A percentile compares a stretch with the other conserved stretches of the same genome.
Evolutionary conservation across 2,329 filamentous ascomycete genomes (phyloP).

Genomic region (Epichloe aotearoae): DNA sequence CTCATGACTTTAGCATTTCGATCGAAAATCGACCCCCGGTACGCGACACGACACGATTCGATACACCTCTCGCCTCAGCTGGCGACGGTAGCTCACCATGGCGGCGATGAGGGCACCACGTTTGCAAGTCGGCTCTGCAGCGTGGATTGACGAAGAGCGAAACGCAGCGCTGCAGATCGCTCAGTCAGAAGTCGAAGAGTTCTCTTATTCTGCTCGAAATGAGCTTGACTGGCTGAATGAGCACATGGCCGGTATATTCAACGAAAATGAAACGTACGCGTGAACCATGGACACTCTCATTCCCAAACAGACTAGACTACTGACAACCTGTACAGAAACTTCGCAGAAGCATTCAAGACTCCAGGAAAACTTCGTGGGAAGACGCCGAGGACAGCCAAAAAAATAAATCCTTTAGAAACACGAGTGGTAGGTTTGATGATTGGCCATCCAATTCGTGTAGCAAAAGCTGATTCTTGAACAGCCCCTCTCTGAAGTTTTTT

Average conservation of each 20-base stretch:
- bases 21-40: neutral
- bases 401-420: constrained; percentile 40
- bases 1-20: constrained; percentile 3
- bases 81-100: constrained; percentile 16
- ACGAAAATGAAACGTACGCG: constrained; percentile 65
- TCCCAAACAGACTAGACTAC: neutral
- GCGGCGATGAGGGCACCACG: constrained; percentile 41
- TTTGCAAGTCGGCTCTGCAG: constrained; percentile 61
- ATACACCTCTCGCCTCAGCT: constrained; percentile 1
- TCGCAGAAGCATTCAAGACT: constrained; percentile 92
- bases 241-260: constrained; percentile 93
- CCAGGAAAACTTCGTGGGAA: constrained; percentile 73
- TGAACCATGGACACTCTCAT: neutral
- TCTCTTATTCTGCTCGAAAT: constrained; percentile 80
- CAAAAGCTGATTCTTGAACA: constrained; percentile 20
- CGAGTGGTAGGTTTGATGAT: constrained; percentile 45
- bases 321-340: constrained; percentile 46
- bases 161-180: constrained; percentile 63
- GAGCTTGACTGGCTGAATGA: constrained; percentile 98
- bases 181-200: constrained; percentile 78
- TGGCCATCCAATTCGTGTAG: neutral
- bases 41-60: neutral
- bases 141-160: constrained; percentile 80
- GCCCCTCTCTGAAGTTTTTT: constrained; percentile 46
- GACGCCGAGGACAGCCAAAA: constrained; percentile 60